Base-by-base conservation (phyloP, 257 asterid species). In the Ligustrum vulgare region DNA sequence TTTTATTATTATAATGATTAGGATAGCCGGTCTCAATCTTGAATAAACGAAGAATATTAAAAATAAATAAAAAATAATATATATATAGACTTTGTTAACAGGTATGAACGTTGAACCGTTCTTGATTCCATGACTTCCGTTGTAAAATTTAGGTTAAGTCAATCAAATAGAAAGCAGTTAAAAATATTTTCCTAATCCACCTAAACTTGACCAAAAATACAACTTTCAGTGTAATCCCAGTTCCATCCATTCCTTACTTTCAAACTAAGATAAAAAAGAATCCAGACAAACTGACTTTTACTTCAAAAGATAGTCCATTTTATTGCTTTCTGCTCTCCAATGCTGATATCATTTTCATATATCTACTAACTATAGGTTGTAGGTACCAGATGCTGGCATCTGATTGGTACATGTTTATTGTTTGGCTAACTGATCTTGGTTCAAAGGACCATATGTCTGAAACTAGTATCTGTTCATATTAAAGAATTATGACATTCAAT, bases 201-300 rank as follows among this genome's bases (percentile, higher is more conserved):
- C 84, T 78, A 77, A 81, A 73, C 75, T 36, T 28, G 43, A 23
- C 62, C 9, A 67, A 28, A 73, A 71, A 70, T 65, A 78, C 85
- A 70, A 76, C 74, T 79, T 77, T 45, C 16, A 65, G n/a, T 80
- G 62, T 43, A 65, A 70, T 63, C 8, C 23, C 23, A 74, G 34
- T 54, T 18, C 73, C 58, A 39, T 35, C 31, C 33, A 39, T 76
- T 64, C 74, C 13, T 12, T 6, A 62, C 72, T 64, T 77, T 79
- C 85, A 78, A 64, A 73, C 60, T 13, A 18, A 6, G 4, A 13
- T 23, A 8, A 6, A 34, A 13, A 69, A 33, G 47, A 74, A 22
- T 63, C 62, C 63, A 80, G 45, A 39, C 45, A 10, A 33, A 31
- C 7, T 37, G 62, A 51, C 39, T 33, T 41, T 41, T 37, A 51